Evolutionary conservation across 805 yeast genomes (phyloP), one percentile per base, ranked within the genome.

Genomic region (Metschnikowia vanudenii): DNA sequence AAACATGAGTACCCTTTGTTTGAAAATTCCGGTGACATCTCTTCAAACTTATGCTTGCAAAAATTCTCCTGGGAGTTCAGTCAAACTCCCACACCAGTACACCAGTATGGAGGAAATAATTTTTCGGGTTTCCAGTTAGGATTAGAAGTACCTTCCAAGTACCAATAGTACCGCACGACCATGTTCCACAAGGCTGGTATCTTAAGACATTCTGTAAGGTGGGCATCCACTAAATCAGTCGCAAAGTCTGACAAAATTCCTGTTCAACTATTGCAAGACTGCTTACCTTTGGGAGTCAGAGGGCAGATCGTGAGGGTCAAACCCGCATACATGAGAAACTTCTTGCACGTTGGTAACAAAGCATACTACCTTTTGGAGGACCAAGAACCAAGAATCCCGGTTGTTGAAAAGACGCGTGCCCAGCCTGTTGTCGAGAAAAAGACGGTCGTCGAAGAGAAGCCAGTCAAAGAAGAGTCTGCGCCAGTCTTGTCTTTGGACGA

Each of bases 321-420:
- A 51, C 90, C 96, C 26, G 86, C 89, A 18, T 73, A 79, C 51
- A 90, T 90, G 96, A 80, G 92, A 60, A 88, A 87, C 67, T 79
- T 69, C 56, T 75, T 90, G 46, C 88, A 88, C 57, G 79, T 80
- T 36, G 58, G 71, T 50, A 83, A 87, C 57, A 86, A 88, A 37
- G 97, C 96, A 3, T 76, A 80, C 16, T 90, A 88, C 59, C 74
- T 88, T 18, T 61, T 65, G 36, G 55, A 55, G 32, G 61, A 54
- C 24, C 49, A 61, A 35, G 69, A 65, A 3, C 76, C 76, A 6
- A 63, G 67, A 41, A 65, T 72, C 32, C 73, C 75, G 2, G 71
- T 72, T n/a, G 75, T 70, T 5, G 67, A 60, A 41, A 60, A 46
- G 37, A 28, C 28, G 20, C 49, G 49, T 41, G 45, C 31, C 7